Evolutionary conservation across 2,329 filamentous ascomycete species (phyloP).

Genomic region (Epicoccum nigrum): DNA sequence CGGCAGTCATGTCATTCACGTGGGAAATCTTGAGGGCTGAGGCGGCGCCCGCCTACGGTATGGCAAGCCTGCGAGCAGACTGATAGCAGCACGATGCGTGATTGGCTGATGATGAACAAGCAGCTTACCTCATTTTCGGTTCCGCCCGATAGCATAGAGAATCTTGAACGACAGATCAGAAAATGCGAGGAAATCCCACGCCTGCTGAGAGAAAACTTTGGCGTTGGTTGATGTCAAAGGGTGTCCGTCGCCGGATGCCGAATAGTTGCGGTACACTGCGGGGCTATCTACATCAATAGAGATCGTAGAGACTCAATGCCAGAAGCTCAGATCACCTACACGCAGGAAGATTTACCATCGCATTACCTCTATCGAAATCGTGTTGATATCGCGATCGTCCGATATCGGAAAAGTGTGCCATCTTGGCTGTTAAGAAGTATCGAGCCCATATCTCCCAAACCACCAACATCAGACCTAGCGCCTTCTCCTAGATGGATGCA

Average conservation of each 20-base stretch:
- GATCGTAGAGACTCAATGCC: too few species aligned
- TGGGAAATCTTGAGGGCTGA: slow-evolving; percentile 23
- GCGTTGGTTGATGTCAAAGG: slow-evolving; percentile 32
- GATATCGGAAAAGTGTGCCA: not conserved
- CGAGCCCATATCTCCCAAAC: too few species aligned
- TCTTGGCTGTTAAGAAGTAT: too few species aligned
- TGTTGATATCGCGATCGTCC: slow-evolving; percentile 7
- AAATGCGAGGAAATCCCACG: slow-evolving; percentile 30
- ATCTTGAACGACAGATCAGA: slow-evolving; percentile 6
- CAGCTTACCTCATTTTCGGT: slow-evolving; percentile 36
- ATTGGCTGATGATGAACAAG: slow-evolving; percentile 28
- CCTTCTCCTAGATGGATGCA: too few species aligned
- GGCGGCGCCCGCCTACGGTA: slow-evolving; percentile 29
- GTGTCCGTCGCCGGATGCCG: slow-evolving; percentile 38
- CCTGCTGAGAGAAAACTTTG: slow-evolving; percentile 14
- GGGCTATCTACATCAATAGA: not conserved
- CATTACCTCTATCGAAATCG: not conserved
- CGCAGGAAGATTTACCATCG: not conserved
- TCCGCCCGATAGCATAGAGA: slow-evolving; percentile 37
- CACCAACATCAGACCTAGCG: too few species aligned
- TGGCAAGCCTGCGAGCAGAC: slow-evolving; percentile 38
- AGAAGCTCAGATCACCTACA: too few species aligned
- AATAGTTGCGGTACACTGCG: slow-evolving; percentile 18
- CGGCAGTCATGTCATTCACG: slow-evolving; percentile 24
- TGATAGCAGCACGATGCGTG: slow-evolving; percentile 31